Evolutionary conservation across 352 stramenopile species (phyloP).

Genomic region (Phytopythium helicoides): DNA sequence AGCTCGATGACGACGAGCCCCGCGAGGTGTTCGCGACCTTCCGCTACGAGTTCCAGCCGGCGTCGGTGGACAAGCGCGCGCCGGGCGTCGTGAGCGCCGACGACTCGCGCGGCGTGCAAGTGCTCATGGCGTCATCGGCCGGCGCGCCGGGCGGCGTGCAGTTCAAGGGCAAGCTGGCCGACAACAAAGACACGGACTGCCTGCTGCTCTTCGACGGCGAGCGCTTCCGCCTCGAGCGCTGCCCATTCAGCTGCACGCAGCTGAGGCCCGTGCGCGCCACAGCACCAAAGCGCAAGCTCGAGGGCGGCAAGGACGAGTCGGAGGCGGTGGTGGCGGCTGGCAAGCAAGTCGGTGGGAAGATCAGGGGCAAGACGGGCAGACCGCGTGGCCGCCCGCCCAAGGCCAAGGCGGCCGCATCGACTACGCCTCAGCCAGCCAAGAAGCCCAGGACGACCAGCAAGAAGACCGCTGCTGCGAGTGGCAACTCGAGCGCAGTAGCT

Average conservation of each 20-base stretch:
- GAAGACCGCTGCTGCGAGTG: background rate
- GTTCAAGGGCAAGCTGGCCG: constrained; percentile 75
- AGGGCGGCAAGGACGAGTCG: background rate
- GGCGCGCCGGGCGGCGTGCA: constrained; percentile 54
- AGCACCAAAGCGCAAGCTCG: constrained; percentile 7
- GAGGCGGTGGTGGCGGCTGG: background rate
- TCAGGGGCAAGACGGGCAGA: background rate
- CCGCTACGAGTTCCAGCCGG: constrained; percentile 83
- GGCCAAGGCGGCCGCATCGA: background rate
- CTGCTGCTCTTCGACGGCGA: constrained; percentile 76
- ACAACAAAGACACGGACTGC: constrained; percentile 84
- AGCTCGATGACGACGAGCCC: constrained; percentile 6
- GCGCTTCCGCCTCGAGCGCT: constrained; percentile 66
- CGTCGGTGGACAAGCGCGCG: constrained; percentile 65
- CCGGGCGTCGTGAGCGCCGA: constrained; percentile 69
- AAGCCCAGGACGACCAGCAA: background rate
- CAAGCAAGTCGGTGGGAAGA: constrained; percentile 6
- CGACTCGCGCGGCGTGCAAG: constrained; percentile 51
- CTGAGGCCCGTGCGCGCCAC: constrained; percentile 63
- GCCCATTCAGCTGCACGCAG: constrained; percentile 66
- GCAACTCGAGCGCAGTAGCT: too few relatives aligned
- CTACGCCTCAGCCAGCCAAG: constrained; percentile 8
- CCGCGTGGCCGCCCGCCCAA: background rate
- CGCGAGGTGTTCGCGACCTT: constrained; percentile 52
- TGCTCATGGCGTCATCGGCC: constrained; percentile 56